Percentiles rank a stretch among this genome's conserved stretches.
Conservation (phyloP, 2,329 filamentous ascomycete genomes). For the Colletotrichum paranaense region DNA sequence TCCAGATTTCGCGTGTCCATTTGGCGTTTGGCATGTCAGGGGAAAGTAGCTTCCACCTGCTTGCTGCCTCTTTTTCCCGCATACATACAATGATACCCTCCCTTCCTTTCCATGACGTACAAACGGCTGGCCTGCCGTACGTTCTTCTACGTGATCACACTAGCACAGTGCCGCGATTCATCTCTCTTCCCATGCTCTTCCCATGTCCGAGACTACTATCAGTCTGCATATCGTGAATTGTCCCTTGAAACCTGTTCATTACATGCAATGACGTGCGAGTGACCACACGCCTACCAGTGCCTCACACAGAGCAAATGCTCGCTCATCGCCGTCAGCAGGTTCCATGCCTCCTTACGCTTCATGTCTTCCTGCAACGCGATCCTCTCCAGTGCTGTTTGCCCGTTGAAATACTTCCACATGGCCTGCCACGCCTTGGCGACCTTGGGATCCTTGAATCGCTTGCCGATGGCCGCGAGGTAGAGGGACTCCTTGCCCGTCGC, state of each 20-base stretch:
- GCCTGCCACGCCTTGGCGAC: conserved; percentile 76
- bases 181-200: not conserved
- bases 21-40: not conserved
- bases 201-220: not conserved
- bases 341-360: conserved; percentile 85
- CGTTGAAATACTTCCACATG: conserved; percentile 90
- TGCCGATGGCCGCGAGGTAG: conserved; percentile 72
- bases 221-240: not conserved
- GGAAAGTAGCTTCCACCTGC: not conserved
- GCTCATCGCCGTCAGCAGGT: conserved; percentile 71
- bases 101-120: not conserved
- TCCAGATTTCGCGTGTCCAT: not conserved
- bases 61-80: not conserved
- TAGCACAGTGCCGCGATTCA: not conserved
- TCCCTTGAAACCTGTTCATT: not conserved
- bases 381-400: conserved; percentile 84
- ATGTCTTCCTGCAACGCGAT: conserved; percentile 87
- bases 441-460: conserved; percentile 65
- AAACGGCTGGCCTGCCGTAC: not conserved
- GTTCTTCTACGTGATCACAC: not conserved
- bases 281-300: conserved; percentile 69
- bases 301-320: conserved; percentile 75
- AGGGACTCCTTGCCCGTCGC: conserved; percentile 82
- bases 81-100: conserved; percentile 36
- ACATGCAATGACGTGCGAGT: not conserved